phyloP scores from a whole-genome alignment of 1,284 basidiomycete species.

The Fistulinella cinereoalba region DNA sequence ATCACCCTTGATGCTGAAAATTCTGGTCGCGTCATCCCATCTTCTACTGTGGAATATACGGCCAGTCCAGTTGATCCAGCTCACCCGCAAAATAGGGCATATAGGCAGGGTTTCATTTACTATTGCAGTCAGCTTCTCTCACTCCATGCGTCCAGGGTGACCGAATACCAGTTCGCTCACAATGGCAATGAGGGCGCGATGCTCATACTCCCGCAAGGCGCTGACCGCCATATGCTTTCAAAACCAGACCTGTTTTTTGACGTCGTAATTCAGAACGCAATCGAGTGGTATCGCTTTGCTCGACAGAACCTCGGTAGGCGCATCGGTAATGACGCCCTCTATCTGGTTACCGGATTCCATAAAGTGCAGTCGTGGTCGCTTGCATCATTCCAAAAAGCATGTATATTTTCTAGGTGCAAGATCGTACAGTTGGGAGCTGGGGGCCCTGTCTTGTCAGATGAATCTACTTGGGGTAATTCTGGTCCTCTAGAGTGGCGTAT shows the following conservation, averaged over 20 bases:
- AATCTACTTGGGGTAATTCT: neutral
- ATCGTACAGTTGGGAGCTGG: neutral
- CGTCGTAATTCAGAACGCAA: neutral
- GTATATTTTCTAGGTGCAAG: neutral
- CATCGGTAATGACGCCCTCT: constrained; percentile 2
- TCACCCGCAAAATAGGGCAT: neutral
- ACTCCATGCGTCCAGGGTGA: neutral
- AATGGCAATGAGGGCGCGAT: neutral
- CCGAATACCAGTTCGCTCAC: neutral
- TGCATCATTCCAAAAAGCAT: neutral
- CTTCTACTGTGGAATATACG: neutral
- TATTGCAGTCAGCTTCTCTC: neutral
- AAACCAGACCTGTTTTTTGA: neutral
- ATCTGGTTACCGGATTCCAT: constrained; percentile 8
- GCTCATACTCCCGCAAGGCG: constrained; percentile 6
- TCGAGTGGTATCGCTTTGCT: constrained; percentile 6
- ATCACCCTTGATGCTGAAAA: neutral
- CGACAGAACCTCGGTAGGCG: neutral
- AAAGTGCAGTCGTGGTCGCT: constrained; percentile 6
- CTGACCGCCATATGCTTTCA: neutral
- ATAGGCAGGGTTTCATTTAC: neutral
- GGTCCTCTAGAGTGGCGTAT: neutral
- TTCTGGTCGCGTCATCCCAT: neutral
- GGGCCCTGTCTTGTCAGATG: neutral
- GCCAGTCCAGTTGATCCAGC: neutral